Evolutionary conservation across 2,329 filamentous ascomycete species (phyloP).

Genomic region (Apiospora pterosperma): DNA sequence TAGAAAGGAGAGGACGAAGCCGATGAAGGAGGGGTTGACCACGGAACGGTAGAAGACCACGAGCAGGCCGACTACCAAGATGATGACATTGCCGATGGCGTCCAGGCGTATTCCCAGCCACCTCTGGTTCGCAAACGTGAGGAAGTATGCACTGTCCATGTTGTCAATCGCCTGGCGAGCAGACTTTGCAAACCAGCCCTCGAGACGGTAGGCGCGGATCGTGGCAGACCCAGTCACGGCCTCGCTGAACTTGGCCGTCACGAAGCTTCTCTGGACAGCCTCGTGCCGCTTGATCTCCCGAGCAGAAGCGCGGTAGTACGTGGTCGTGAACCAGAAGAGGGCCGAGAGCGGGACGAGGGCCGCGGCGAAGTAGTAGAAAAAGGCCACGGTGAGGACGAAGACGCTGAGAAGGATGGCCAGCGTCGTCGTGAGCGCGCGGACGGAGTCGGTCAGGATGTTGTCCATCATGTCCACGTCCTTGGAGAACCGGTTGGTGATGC

Average conservation of each 20-base stretch:
- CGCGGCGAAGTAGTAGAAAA: constrained; percentile 80
- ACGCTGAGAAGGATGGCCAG: constrained; percentile 77
- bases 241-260: constrained; percentile 89
- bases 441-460: constrained; percentile 81
- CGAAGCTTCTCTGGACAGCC: constrained; percentile 76
- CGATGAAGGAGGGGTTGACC: constrained; percentile 78
- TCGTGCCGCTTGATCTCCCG: constrained; percentile 93
- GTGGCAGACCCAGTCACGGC: constrained; percentile 78
- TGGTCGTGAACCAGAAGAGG: constrained; percentile 75
- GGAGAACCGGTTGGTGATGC: constrained; percentile 98
- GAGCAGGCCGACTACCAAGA: constrained; percentile 85
- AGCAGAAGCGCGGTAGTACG: constrained; percentile 87
- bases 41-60: constrained; percentile 91
- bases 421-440: constrained; percentile 89
- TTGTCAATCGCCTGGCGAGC: constrained; percentile 74
- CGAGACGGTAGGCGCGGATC: constrained; percentile 84
- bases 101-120: constrained; percentile 88
- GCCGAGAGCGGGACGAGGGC: constrained; percentile 62
- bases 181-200: constrained; percentile 67
- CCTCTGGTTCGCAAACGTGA: constrained; percentile 91
- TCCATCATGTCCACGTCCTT: constrained; percentile 96
- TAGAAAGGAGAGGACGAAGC: constrained; percentile 88
- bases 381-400: constrained; percentile 85
- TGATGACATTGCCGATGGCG: constrained; percentile 74
- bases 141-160: constrained; percentile 91